Percentiles rank a stretch among this genome's conserved stretches.
phyloP scores from a whole-genome alignment of 768 basidiomycete species.

The Lactarius evosmus region DNA sequence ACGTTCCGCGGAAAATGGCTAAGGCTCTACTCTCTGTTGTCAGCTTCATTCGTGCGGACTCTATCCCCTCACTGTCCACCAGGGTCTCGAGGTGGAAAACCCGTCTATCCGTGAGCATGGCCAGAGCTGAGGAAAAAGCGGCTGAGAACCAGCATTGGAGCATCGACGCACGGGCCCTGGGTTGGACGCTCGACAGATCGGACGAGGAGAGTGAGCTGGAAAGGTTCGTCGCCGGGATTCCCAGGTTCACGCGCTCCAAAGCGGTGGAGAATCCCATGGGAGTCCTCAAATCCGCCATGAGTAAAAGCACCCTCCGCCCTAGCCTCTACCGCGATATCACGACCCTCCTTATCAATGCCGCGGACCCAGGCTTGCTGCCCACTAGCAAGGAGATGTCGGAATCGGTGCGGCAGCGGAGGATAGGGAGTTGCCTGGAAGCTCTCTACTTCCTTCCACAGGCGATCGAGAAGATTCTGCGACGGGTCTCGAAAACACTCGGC shows the following conservation, averaged over 20 bases:
- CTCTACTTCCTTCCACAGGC: conserved; percentile 1
- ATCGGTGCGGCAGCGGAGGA: not conserved
- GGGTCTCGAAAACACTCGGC: not conserved
- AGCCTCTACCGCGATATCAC: not conserved
- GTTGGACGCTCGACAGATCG: conserved; percentile 14
- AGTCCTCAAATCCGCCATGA: not conserved
- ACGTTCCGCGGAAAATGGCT: not conserved
- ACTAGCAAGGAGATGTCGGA: conserved; percentile 6
- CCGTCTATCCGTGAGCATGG: not conserved
- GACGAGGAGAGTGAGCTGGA: conserved; percentile 13
- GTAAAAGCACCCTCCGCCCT: not conserved
- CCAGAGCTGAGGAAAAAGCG: not conserved
- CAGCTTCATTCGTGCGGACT: too few relatives aligned
- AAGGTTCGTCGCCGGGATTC: conserved; percentile 11
- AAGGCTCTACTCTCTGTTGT: not conserved
- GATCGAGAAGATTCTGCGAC: not conserved
- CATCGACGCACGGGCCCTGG: conserved; percentile 1
- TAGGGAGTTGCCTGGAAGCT: not conserved
- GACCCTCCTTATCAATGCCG: not conserved
- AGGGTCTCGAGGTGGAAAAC: not conserved
- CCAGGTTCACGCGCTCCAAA: conserved; percentile 5
- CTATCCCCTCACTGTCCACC: not conserved
- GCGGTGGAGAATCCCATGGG: not conserved
- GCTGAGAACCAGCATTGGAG: not conserved
- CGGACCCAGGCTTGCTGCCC: not conserved